phyloP scores from a whole-genome alignment of 768 basidiomycete genomes.

The Podaxis rugospora region DNA sequence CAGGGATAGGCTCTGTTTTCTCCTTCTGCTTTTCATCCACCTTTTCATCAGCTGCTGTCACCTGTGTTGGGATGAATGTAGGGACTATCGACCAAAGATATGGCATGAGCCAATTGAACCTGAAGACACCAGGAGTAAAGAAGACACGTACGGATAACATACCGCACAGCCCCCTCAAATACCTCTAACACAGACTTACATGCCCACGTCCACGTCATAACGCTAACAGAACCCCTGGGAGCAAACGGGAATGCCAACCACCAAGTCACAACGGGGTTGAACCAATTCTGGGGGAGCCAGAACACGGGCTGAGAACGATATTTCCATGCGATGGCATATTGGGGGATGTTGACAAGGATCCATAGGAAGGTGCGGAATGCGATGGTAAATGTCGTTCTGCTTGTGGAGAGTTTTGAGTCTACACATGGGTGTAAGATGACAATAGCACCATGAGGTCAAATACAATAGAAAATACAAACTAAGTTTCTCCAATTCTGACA shows the following conservation, averaged over 20 bases:
- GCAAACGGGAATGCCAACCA: constrained; percentile 89
- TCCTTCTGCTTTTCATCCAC: constrained; percentile 1
- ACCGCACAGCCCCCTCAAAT: constrained; percentile 37
- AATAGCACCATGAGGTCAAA: background rate
- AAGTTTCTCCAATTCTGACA: constrained; percentile 86
- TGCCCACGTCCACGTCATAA: constrained; percentile 94
- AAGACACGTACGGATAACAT: constrained; percentile 1
- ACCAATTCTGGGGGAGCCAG: constrained; percentile 88
- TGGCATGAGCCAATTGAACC: background rate
- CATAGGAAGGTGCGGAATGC: constrained; percentile 75
- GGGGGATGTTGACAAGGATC: constrained; percentile 82
- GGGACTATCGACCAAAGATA: background rate
- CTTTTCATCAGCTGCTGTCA: background rate
- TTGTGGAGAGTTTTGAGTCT: constrained; percentile 66
- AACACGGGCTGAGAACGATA: constrained; percentile 89
- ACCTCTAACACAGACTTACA: constrained; percentile 80
- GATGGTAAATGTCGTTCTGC: constrained; percentile 58
- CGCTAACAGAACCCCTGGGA: constrained; percentile 86
- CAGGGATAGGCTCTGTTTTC: constrained; percentile 1
- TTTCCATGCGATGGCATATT: constrained; percentile 87
- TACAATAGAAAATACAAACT: constrained; percentile 53
- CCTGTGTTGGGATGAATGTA: background rate
- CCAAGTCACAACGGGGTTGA: constrained; percentile 79
- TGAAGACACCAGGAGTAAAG: too few relatives aligned
- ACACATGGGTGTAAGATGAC: background rate